Evolutionary conservation across 257 asterid species (phyloP).

Genomic region (Penstemon newberryi): DNA sequence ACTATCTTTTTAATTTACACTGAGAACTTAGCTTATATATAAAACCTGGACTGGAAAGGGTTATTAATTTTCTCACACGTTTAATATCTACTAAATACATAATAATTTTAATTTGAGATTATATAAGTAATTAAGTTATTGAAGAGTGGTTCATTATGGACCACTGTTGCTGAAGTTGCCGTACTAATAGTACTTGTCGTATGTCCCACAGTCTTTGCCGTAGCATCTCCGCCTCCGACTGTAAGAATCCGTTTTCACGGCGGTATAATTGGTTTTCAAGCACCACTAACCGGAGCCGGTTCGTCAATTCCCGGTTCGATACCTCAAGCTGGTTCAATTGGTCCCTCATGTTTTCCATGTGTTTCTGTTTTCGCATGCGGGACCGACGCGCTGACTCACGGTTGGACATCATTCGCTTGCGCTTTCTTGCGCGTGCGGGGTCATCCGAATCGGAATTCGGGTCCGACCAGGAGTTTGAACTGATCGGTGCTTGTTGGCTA

Average conservation of each 20-base stretch:
- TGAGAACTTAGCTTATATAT: neutral
- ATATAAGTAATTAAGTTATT: conserved; percentile 33
- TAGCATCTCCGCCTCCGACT: conserved; percentile 64
- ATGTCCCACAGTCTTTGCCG: conserved; percentile 69
- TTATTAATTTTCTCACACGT: neutral
- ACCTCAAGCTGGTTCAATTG: conserved; percentile 58
- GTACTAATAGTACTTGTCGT: conserved; percentile 64
- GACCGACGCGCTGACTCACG: conserved; percentile 93
- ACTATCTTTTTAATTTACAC: conserved; percentile 30
- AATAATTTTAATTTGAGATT: conserved; percentile 11
- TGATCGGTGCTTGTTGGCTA: conserved; percentile 45
- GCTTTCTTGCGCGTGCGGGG: conserved; percentile 37
- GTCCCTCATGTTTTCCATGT: conserved; percentile 76
- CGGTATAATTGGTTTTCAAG: conserved; percentile 44
- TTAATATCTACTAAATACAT: conserved; percentile 1
- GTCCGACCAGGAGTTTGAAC: conserved; percentile 53
- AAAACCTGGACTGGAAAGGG: too few species aligned
- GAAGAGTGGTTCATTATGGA: conserved; percentile 36
- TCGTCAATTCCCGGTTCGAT: conserved; percentile 61
- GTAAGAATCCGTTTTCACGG: conserved; percentile 56
- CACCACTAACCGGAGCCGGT: conserved; percentile 51
- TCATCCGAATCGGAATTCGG: conserved; percentile 6
- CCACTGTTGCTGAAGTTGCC: conserved; percentile 65
- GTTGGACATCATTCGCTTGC: conserved; percentile 80
- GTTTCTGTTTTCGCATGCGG: conserved; percentile 77